Base-by-base conservation (phyloP, 208 protist genomes). In the Zelonia costaricensis region DNA sequence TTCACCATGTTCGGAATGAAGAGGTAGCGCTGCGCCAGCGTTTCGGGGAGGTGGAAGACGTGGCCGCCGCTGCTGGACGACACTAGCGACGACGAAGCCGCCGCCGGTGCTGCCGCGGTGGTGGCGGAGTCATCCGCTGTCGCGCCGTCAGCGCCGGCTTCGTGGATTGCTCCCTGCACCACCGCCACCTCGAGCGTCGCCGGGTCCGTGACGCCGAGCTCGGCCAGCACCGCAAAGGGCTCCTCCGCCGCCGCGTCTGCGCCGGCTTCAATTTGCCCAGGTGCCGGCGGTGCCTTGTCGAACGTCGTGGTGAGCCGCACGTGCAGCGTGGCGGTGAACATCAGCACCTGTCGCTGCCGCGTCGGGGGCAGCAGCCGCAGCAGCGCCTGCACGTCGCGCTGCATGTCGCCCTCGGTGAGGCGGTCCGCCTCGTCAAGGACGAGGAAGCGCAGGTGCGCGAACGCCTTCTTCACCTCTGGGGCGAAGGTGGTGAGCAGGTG, bases 401-500 rank as follows among this genome's bases (percentile, higher is more conserved):
- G 65, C 10, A 95, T 86, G 49, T 92, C 88, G 7, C 75, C 86
- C 25, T 90, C 84, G 28, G 83, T 92, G 20, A 95, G 69, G 0
- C 85, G 74, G 51, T 96, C 90, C 4, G 90, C 90, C 78, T 96
- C 90, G 42, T 96, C 90, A 20, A 96, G 64, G 23, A 96, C 87
- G 13, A 96, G 58, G 63, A 89, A 96, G 33, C 82, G 79, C 18
- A 96, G 74, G 20, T 87, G 74, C 9, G 49, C 53, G 47, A 96
- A 89, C 43, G 84, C 88, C 16, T 57, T 67, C 31, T 52, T 60
- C 28, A 84, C 69, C 60, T 92, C 85, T 12, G 61, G 61, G 0
- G 44, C 42, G 36, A 90, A 95, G 1, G 52, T 76, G 0, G 23
- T 39, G 20, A 96, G 66, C 1, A 91, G 71, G 55, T 91, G 81